phyloP scores from a whole-genome alignment of 176 grass and related monocot genomes.

The Aegilops longissima region DNA sequence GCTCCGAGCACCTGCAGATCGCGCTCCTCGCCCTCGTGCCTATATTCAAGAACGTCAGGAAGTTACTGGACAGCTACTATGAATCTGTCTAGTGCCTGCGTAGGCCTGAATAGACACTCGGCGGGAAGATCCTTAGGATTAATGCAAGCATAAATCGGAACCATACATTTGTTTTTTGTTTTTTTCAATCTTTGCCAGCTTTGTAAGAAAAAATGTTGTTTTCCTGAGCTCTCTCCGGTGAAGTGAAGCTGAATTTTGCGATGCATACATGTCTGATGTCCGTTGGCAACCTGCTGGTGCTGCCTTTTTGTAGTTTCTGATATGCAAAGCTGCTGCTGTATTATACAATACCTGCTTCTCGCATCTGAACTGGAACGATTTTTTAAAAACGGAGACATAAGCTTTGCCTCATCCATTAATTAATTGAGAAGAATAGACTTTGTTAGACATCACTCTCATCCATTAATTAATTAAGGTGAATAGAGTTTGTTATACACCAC shows the following conservation, averaged over 20 bases:
- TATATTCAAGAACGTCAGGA: constrained; percentile 55
- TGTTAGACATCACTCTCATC: too few species aligned
- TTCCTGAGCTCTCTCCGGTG: neutral
- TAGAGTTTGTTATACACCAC: too few species aligned
- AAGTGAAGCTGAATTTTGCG: constrained; percentile 2
- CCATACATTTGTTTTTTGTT: constrained; percentile 17
- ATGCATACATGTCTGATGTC: constrained; percentile 14
- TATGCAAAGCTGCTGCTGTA: neutral
- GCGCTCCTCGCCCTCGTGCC: constrained; percentile 74
- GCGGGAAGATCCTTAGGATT: constrained; percentile 9
- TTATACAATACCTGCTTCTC: neutral
- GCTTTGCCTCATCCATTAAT: too few species aligned
- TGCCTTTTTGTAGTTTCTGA: neutral
- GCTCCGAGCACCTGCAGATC: constrained; percentile 86
- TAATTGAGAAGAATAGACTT: too few species aligned
- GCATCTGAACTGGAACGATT: too few species aligned
- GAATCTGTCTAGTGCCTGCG: constrained; percentile 20
- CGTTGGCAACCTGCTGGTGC: neutral
- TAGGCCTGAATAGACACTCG: neutral
- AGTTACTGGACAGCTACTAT: constrained; percentile 39
- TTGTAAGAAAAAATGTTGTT: constrained; percentile 25
- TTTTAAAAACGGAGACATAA: too few species aligned
- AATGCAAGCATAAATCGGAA: constrained; percentile 43
- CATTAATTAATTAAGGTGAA: too few species aligned
- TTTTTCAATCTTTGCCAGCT: constrained; percentile 28